Evolutionary conservation across 768 basidiomycete species (phyloP).

Genomic region (Calocybe gangraenosa): DNA sequence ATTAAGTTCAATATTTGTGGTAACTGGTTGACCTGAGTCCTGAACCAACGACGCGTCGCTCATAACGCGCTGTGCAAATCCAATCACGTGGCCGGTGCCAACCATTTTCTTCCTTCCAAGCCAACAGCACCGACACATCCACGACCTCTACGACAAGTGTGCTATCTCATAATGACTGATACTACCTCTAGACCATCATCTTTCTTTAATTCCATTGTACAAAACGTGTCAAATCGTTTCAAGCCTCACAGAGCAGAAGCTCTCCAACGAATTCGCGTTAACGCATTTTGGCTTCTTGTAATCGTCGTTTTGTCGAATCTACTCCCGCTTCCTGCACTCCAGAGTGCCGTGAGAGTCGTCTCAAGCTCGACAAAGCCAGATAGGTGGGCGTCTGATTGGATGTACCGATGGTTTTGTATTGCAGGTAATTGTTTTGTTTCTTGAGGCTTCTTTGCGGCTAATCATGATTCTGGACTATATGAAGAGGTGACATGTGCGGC

Average conservation of each 20-base stretch:
- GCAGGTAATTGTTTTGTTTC: slow-evolving; percentile 28
- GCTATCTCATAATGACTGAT: no score
- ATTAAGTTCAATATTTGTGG: no score
- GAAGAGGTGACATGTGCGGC: slow-evolving; percentile 30
- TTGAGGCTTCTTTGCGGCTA: background rate
- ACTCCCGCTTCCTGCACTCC: slow-evolving; percentile 36
- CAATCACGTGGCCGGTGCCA: no score
- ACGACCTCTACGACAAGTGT: no score
- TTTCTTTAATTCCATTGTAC: background rate
- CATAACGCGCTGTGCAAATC: no score
- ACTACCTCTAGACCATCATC: no score
- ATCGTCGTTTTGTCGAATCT: slow-evolving; percentile 32
- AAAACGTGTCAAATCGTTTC: slow-evolving; percentile 25
- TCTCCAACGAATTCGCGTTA: slow-evolving; percentile 36
- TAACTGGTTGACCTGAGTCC: no score
- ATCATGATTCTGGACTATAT: background rate
- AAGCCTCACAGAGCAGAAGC: slow-evolving; percentile 45
- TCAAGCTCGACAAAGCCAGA: slow-evolving; percentile 19
- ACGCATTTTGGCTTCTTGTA: slow-evolving; percentile 31
- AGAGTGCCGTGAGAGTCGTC: slow-evolving; percentile 26
- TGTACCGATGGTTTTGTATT: slow-evolving; percentile 35
- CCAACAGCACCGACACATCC: no score
- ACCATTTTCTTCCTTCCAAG: no score
- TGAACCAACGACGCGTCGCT: no score
- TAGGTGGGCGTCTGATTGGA: slow-evolving; percentile 29